Evolutionary conservation across 2,329 filamentous ascomycete genomes (phyloP).

Genomic region (Exophiala calicioides): DNA sequence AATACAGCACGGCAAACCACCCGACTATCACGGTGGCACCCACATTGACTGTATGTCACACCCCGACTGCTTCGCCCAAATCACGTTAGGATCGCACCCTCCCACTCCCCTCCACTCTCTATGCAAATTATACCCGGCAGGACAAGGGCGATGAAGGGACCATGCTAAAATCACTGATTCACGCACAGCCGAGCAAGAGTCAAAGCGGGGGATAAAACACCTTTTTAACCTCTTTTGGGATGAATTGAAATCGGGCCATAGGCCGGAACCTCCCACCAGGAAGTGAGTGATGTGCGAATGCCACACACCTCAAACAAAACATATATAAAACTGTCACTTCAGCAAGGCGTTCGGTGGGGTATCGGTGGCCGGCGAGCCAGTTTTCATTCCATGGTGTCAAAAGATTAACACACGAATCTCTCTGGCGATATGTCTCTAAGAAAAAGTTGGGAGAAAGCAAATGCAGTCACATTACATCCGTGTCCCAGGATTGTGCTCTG

Average conservation of each 20-base stretch:
- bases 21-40: conserved; percentile 47
- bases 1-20: conserved; percentile 43
- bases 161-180: background rate
- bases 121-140: background rate
- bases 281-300: conserved; percentile 10
- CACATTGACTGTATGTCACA: conserved; percentile 38
- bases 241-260: conserved; percentile 45
- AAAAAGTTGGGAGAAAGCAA: too few relatives aligned
- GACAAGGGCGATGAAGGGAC: conserved; percentile 9
- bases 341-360: conserved; percentile 14
- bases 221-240: conserved; percentile 45
- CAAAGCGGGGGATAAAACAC: conserved; percentile 33
- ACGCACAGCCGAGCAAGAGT: conserved; percentile 17
- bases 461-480: too few relatives aligned
- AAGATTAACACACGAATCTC: too few relatives aligned
- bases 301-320: background rate
- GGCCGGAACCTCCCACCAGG: conserved; percentile 34
- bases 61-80: too few relatives aligned
- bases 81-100: too few relatives aligned
- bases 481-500: too few relatives aligned
- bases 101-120: too few relatives aligned
- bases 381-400: too few relatives aligned
- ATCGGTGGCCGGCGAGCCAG: too few relatives aligned
- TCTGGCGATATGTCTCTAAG: too few relatives aligned
- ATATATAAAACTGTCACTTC: background rate